Conservation (phyloP, 352 stramenopile genomes). For the Phytopythium montanum region DNA sequence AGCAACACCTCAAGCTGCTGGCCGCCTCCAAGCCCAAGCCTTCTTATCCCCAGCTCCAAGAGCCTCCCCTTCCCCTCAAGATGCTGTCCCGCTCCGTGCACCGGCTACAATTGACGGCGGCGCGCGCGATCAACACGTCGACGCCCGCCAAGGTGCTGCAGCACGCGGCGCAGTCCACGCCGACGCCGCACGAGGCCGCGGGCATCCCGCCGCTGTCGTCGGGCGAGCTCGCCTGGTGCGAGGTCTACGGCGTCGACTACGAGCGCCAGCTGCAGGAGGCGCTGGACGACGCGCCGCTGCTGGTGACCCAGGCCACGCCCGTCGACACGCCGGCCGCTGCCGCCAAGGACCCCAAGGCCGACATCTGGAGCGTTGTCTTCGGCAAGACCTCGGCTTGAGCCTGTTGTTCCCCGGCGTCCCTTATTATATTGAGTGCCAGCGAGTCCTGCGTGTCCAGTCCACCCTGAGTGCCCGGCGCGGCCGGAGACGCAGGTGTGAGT, state of each 20-base stretch:
- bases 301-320: constrained; percentile 25
- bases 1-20: constrained; percentile 4
- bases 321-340: not conserved
- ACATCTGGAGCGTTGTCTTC: constrained; percentile 58
- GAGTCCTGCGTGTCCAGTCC: too few species aligned
- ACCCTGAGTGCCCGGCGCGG: too few species aligned
- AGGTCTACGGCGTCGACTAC: constrained; percentile 79
- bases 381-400: constrained; percentile 22
- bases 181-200: constrained; percentile 10
- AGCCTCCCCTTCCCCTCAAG: not conserved
- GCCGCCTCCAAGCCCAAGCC: not conserved
- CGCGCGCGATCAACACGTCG: constrained; percentile 29
- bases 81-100: constrained; percentile 31
- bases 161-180: constrained; percentile 16
- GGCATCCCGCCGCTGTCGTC: constrained; percentile 27
- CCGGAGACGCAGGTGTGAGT: too few species aligned
- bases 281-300: constrained; percentile 46
- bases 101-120: constrained; percentile 21
- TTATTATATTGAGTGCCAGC: constrained; percentile 1
- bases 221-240: constrained; percentile 66
- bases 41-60: not conserved
- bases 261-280: constrained; percentile 59
- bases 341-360: constrained; percentile 25
- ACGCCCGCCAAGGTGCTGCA: constrained; percentile 29
- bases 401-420: not conserved